Percentiles rank a stretch among this genome's conserved stretches.
Conservation (phyloP, 2,329 filamentous ascomycete species). For the Neofusicoccum sp. region DNA sequence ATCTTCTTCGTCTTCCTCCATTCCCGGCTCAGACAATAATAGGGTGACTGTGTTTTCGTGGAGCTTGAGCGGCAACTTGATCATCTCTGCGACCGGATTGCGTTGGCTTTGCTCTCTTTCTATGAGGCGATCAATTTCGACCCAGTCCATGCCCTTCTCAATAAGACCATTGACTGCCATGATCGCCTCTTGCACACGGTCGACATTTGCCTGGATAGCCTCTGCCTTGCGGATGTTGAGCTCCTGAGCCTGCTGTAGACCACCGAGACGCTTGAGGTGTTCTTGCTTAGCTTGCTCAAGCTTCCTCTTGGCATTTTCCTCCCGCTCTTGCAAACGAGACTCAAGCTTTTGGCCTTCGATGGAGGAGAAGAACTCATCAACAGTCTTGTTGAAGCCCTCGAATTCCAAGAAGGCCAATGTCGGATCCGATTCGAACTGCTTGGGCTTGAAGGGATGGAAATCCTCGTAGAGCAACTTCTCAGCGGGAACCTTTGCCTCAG, state of each 20-base stretch:
- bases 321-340: slow-evolving; percentile 76
- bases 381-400: slow-evolving; percentile 84
- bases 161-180: slow-evolving; percentile 91
- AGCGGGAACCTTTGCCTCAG: slow-evolving; percentile 39
- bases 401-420: slow-evolving; percentile 70
- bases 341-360: slow-evolving; percentile 91
- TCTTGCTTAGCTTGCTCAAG: slow-evolving; percentile 81
- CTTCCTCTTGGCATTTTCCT: slow-evolving; percentile 77
- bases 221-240: slow-evolving; percentile 84
- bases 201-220: slow-evolving; percentile 85
- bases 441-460: slow-evolving; percentile 87
- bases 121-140: slow-evolving; percentile 82
- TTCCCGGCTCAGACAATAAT: slow-evolving; percentile 68
- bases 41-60: slow-evolving; percentile 87
- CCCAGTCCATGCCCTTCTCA: slow-evolving; percentile 95
- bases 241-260: slow-evolving; percentile 75
- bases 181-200: slow-evolving; percentile 88
- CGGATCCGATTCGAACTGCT: slow-evolving; percentile 70
- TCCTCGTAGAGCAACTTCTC: slow-evolving; percentile 77
- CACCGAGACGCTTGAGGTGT: slow-evolving; percentile 80
- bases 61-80: slow-evolving; percentile 82
- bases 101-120: slow-evolving; percentile 77
- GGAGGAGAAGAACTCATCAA: slow-evolving; percentile 96
- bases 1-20: slow-evolving; percentile 61
- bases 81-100: slow-evolving; percentile 83